These are phyloP conservation scores for Xerocomus amazonicus DNA, from an alignment of 1,284 basidiomycete species.

Conservation along the genomic window DNA sequence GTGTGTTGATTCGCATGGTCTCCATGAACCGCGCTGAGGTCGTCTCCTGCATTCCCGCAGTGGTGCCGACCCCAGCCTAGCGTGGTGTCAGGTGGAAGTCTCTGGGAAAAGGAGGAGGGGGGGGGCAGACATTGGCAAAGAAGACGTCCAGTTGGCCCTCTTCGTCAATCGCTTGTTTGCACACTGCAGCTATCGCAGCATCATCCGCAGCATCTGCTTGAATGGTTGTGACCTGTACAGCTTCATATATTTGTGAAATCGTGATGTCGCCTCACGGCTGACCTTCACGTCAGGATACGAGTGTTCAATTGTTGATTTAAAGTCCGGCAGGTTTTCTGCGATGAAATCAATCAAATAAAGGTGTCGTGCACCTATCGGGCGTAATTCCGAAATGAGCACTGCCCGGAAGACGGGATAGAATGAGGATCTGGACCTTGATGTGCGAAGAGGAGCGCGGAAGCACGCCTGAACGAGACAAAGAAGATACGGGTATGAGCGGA, in stretches of 20 bases:
- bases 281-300: conserved; percentile 81
- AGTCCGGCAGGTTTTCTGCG: conserved; percentile 63
- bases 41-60: conserved; percentile 49
- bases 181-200: conserved; percentile 62
- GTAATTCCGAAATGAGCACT: conserved; percentile 7
- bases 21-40: conserved; percentile 70
- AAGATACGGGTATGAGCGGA: conserved; percentile 12
- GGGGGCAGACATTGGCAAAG: conserved; percentile 78
- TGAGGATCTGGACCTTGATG: conserved; percentile 61
- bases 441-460: conserved; percentile 72
- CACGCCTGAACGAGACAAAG: conserved; percentile 50
- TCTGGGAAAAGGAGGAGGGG: not conserved
- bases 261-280: conserved; percentile 10
- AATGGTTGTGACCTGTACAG: conserved; percentile 60
- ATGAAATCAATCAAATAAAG: conserved; percentile 84
- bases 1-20: conserved; percentile 74
- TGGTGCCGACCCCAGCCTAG: conserved; percentile 63
- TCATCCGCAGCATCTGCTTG: conserved; percentile 86
- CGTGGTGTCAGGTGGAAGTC: conserved; percentile 6
- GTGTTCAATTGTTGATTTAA: conserved; percentile 65
- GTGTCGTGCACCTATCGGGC: conserved; percentile 70
- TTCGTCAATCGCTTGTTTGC: conserved; percentile 72
- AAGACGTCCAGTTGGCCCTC: conserved; percentile 88
- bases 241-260: conserved; percentile 13
- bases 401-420: not conserved